A percentile compares a stretch with the other conserved stretches of the same genome.
These are phyloP conservation scores for Monosporascus sp. DNA, from an alignment of 2,329 filamentous ascomycete genomes.

Conservation along the genomic window DNA sequence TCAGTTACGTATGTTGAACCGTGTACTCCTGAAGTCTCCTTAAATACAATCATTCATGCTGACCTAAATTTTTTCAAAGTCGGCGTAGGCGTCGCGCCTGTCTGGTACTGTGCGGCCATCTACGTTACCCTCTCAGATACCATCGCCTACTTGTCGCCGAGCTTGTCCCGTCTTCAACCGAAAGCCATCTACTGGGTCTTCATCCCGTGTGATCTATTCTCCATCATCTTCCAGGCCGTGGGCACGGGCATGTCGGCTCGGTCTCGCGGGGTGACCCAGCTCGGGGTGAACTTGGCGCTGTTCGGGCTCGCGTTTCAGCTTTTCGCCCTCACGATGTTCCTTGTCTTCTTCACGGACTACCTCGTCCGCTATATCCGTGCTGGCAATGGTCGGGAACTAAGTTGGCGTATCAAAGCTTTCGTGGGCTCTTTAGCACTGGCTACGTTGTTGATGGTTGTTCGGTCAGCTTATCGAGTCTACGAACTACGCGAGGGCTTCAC, in stretches of 20 bases:
- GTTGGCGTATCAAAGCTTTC: constrained; percentile 40
- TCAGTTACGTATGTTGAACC: constrained; percentile 48
- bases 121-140: constrained; percentile 48
- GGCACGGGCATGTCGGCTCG: constrained; percentile 37
- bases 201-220: constrained; percentile 37
- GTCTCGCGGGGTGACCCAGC: constrained; percentile 32
- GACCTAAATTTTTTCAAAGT: constrained; percentile 27
- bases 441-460: constrained; percentile 49
- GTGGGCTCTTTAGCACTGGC: constrained; percentile 43
- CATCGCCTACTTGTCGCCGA: constrained; percentile 27
- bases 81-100: constrained; percentile 51
- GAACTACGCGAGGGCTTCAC: constrained; percentile 53
- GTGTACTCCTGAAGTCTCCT: not conserved
- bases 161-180: constrained; percentile 19
- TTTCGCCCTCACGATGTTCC: constrained; percentile 47
- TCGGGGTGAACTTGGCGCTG: constrained; percentile 43
- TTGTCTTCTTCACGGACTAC: constrained; percentile 40
- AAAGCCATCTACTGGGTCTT: constrained; percentile 23
- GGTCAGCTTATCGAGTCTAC: constrained; percentile 53
- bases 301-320: constrained; percentile 56
- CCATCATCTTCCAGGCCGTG: constrained; percentile 38
- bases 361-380: constrained; percentile 22
- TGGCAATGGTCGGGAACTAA: not conserved
- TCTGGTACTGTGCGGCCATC: constrained; percentile 57
- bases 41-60: no score